phyloP scores from a whole-genome alignment of 306 rosid species.

The Begonia peltatifolia region DNA sequence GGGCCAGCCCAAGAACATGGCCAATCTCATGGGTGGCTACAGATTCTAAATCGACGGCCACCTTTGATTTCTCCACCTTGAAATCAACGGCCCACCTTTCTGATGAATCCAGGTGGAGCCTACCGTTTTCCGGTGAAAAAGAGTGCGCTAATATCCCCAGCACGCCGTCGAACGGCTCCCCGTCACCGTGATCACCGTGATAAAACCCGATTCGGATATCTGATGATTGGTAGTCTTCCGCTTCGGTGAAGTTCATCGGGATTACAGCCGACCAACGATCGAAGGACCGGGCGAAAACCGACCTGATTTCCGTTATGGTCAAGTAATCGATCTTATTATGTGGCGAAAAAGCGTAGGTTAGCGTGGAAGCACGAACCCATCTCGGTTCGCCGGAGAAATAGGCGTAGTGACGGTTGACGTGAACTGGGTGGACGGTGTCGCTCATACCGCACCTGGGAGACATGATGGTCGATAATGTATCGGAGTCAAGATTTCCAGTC shows the following conservation, averaged over 20 bases:
- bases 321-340: constrained; percentile 20
- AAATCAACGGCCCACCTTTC: constrained; percentile 73
- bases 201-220: constrained; percentile 58
- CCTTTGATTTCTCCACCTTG: constrained; percentile 19
- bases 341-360: constrained; percentile 44
- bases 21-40: constrained; percentile 78
- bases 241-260: constrained; percentile 43
- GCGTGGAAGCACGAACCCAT: constrained; percentile 49
- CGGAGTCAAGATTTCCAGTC: neutral
- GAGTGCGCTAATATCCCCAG: constrained; percentile 67
- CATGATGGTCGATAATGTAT: neutral
- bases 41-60: constrained; percentile 67
- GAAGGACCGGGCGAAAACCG: constrained; percentile 32
- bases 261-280: constrained; percentile 46
- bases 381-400: constrained; percentile 53
- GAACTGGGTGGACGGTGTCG: constrained; percentile 6
- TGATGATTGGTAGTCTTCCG: constrained; percentile 20
- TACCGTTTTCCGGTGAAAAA: constrained; percentile 52
- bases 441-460: neutral
- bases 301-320: constrained; percentile 20
- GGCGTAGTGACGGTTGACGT: constrained; percentile 18
- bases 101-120: constrained; percentile 59
- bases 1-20: constrained; percentile 60
- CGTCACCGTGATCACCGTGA: constrained; percentile 63
- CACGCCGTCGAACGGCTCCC: constrained; percentile 65